These are phyloP conservation scores for Ottelia alismoides DNA, from an alignment of 106 monocot genomes.

Conservation along the genomic window DNA sequence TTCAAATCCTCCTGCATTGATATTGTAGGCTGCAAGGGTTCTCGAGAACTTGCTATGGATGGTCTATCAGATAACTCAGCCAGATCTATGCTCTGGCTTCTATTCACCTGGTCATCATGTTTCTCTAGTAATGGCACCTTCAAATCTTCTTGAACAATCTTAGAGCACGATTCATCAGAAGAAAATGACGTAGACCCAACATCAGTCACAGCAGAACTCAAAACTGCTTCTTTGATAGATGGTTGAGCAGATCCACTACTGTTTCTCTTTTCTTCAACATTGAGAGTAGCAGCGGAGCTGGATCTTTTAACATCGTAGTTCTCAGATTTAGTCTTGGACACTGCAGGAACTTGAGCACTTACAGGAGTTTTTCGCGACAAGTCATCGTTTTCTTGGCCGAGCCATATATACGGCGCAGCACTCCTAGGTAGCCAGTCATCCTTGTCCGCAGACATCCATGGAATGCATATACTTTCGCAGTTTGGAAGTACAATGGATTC, in stretches of 20 bases:
- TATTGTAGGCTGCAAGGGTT: not conserved
- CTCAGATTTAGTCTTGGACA: constrained; percentile 15
- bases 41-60: not conserved
- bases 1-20: constrained; percentile 21
- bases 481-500: constrained; percentile 85
- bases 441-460: constrained; percentile 91
- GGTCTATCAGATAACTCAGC: constrained; percentile 4
- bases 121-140: constrained; percentile 20
- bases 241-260: constrained; percentile 10
- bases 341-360: constrained; percentile 10
- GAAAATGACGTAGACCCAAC: constrained; percentile 3
- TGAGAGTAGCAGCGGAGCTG: not conserved
- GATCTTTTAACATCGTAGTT: constrained; percentile 8
- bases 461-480: constrained; percentile 60
- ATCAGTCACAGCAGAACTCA: constrained; percentile 13
- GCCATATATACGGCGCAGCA: constrained; percentile 66
- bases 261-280: constrained; percentile 16
- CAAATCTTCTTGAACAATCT: constrained; percentile 16
- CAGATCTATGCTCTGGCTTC: not conserved
- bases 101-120: constrained; percentile 4
- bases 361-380: constrained; percentile 11
- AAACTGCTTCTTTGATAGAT: constrained; percentile 10
- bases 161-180: not conserved
- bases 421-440: constrained; percentile 81
- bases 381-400: constrained; percentile 36